Evolutionary conservation across 352 stramenopile genomes (phyloP).

Genomic region (Globisporangium irregulare): DNA sequence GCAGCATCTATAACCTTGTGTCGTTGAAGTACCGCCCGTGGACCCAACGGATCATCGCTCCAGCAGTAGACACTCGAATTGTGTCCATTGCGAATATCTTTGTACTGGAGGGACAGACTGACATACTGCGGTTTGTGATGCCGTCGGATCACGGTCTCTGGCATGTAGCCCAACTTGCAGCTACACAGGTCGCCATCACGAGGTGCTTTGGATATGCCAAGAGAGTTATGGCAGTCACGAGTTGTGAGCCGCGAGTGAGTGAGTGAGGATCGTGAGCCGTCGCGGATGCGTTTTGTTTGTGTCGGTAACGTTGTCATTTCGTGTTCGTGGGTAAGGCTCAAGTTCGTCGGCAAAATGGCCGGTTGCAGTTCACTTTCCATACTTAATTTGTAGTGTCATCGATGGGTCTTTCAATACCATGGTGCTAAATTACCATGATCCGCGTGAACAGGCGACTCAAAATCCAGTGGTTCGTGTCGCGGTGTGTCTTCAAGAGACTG

Average conservation of each 20-base stretch:
- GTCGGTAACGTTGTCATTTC: background rate
- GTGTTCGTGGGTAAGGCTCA: background rate
- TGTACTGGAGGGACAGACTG: background rate
- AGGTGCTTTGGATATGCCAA: background rate
- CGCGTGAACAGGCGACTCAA: too few relatives aligned
- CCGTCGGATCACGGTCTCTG: background rate
- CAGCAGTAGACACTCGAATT: background rate
- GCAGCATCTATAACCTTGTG: background rate
- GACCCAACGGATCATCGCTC: background rate
- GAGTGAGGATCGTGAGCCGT: background rate
- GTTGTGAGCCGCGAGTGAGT: background rate
- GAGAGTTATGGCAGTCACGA: background rate
- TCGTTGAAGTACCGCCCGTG: background rate
- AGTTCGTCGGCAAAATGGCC: background rate
- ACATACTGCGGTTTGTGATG: background rate
- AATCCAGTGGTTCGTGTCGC: too few relatives aligned
- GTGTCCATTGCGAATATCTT: background rate
- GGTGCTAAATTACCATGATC: too few relatives aligned
- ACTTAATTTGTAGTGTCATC: background rate
- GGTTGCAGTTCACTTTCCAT: background rate
- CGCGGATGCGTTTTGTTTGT: background rate
- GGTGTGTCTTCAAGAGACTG: too few relatives aligned
- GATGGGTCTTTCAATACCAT: background rate
- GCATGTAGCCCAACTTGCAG: background rate
- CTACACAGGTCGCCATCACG: background rate